Base-by-base conservation (phyloP, 225 moss, liverwort and hornwort genomes). In the Asterella californica region DNA sequence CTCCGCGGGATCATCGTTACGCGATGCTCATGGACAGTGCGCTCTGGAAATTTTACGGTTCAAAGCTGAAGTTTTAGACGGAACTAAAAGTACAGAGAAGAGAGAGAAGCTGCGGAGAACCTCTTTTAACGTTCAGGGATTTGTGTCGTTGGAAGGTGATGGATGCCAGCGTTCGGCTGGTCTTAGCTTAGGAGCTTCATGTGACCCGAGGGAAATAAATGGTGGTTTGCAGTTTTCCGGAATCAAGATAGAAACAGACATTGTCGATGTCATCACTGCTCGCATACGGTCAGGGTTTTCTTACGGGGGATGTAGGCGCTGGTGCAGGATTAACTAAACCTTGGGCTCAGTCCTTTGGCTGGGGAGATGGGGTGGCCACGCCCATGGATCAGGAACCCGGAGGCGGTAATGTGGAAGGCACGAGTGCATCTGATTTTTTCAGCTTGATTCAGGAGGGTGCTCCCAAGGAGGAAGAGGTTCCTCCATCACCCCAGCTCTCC, bases 211-310 rank as follows among this genome's bases (percentile, higher is more conserved):
- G 70, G 38, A 2, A 67, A 30, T 57, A 55, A 70, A 70, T 59
- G 70, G 71, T 79, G 70, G 36, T 64, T 38, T 47, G 25, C 27
- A 17, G 30, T 48, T 15, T 49, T 45, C 18, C 61, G 21, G 15
- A 72, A 17, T 71, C 18, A 52, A 54, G 47, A 32, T 25, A 78
- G 24, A 12, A 14, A 37, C 33, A 38, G n/a, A 14, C 54, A 79
- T 79, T 81, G 83, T 84, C 81, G 89, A 94, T 94, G 91, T 94
- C 94, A 87, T 91, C 88, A 15, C 75, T 94, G 77, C 83, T 96
- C 63, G 90, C 94, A 55, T 96, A 94, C 84, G 94, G 94, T 17
- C 90, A 90, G 78, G 96, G 96, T 33, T 83, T 94, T 78, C 92
- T 96, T 53, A 86, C 92, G 50, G 96, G 90, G 54, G 94, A 96